Evolutionary conservation across 2,329 filamentous ascomycete genomes (phyloP).

Genomic region (Pseudohalonectria lignicola): DNA sequence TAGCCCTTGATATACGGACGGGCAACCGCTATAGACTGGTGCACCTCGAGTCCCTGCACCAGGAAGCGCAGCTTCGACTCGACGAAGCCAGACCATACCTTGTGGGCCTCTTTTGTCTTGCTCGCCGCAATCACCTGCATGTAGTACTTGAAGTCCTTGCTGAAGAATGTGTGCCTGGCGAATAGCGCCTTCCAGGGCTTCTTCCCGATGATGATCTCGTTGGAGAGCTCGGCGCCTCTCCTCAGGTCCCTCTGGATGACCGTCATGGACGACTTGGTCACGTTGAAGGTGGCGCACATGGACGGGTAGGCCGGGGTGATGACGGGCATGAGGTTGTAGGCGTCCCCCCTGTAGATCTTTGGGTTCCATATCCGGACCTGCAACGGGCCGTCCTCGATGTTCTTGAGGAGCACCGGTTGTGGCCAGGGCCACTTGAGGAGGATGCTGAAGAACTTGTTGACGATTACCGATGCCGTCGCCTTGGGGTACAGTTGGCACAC

Average conservation of each 20-base stretch:
- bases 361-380: constrained; percentile 92
- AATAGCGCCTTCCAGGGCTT: constrained; percentile 82
- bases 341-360: constrained; percentile 72
- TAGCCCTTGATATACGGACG: constrained; percentile 92
- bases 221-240: constrained; percentile 65
- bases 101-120: constrained; percentile 72
- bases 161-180: constrained; percentile 86
- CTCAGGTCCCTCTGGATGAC: constrained; percentile 77
- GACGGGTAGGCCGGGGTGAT: constrained; percentile 96
- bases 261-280: constrained; percentile 73
- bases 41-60: constrained; percentile 71
- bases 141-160: constrained; percentile 88
- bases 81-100: constrained; percentile 82
- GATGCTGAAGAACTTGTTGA: constrained; percentile 89
- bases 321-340: constrained; percentile 89
- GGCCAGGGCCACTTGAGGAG: constrained; percentile 92
- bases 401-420: constrained; percentile 80
- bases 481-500: constrained; percentile 95
- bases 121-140: constrained; percentile 78
- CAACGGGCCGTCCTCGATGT: constrained; percentile 71
- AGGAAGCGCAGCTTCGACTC: constrained; percentile 87
- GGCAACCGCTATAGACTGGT: constrained; percentile 68
- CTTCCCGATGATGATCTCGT: constrained; percentile 68
- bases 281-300: constrained; percentile 95
- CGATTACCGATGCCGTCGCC: constrained; percentile 77